Conservation (phyloP, 345 rosid species). For the sweet orange (Citrus sinensis) region DVS_A1.0 CM039169.1:10259001-10259500, state of each 20-base stretch:
- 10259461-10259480: neutral
- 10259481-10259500: neutral
- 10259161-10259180: neutral
- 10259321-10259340: neutral
- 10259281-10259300: neutral
- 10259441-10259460: neutral
- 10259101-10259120: neutral
- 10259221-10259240: neutral
- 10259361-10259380: neutral
- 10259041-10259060: conserved; percentile 8
- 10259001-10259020: neutral
- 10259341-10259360: neutral
- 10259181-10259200: neutral
- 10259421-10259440: neutral
- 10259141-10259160: neutral
- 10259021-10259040: conserved; percentile 16
- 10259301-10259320: neutral
- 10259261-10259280: neutral
- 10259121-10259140: neutral
- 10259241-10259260: neutral
- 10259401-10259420: neutral
- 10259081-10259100: neutral
- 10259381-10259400: neutral
- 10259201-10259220: neutral
- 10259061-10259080: neutral